Percentiles rank a stretch among this genome's conserved stretches.
These are phyloP conservation scores for Alisma plantagoaquatica DNA, from an alignment of 106 monocot genomes.

Conservation along the genomic window DNA sequence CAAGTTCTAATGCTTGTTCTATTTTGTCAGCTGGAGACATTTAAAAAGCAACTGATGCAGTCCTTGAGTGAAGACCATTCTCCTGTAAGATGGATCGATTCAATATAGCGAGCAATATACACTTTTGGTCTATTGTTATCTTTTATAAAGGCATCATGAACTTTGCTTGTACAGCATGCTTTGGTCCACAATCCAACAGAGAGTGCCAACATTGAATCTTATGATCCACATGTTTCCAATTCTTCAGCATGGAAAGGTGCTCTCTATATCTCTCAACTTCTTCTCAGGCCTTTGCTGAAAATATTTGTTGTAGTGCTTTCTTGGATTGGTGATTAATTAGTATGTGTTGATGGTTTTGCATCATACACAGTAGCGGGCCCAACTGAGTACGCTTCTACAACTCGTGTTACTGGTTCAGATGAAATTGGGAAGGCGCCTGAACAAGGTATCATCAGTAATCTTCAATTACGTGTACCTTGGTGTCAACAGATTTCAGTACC, in stretches of 20 bases:
- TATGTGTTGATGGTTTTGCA: not conserved
- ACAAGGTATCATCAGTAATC: conserved; percentile 16
- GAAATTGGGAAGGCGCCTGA: conserved; percentile 10
- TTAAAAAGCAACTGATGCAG: conserved; percentile 86
- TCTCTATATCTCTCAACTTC: not conserved
- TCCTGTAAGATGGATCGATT: conserved; percentile 35
- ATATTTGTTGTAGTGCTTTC: not conserved
- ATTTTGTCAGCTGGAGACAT: conserved; percentile 66
- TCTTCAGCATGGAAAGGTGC: conserved; percentile 45
- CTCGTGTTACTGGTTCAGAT: conserved; percentile 15
- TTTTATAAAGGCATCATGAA: not conserved
- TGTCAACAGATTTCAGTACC: not conserved
- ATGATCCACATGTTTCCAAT: conserved; percentile 30
- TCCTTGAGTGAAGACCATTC: conserved; percentile 80
- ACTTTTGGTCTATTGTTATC: not conserved
- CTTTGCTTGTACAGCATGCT: not conserved
- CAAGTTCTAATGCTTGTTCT: too few relatives aligned
- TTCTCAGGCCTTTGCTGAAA: too few relatives aligned
- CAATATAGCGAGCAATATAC: not conserved
- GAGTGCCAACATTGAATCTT: conserved; percentile 29
- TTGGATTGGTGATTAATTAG: not conserved
- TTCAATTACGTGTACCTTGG: not conserved
- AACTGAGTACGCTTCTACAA: conserved; percentile 8
- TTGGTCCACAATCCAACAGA: conserved; percentile 24
- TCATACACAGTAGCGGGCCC: conserved; percentile 24